These are phyloP conservation scores for Dactylellina leptospora DNA, from an alignment of 2,329 filamentous ascomycete species.

Conservation along the genomic window DNA sequence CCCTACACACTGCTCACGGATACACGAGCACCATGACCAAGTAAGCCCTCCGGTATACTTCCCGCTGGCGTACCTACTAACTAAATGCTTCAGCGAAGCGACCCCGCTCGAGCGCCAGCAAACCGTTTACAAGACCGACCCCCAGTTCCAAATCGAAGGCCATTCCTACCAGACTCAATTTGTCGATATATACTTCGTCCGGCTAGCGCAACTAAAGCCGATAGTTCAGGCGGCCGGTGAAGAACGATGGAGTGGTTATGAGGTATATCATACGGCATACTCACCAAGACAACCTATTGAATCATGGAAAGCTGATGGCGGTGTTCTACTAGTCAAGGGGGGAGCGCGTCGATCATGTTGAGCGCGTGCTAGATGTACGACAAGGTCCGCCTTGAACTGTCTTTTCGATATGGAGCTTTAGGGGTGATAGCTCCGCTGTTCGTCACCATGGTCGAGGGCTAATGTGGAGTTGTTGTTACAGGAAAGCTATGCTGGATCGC, in stretches of 20 bases:
- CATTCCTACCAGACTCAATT: slow-evolving; percentile 92
- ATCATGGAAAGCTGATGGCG: slow-evolving; percentile 4
- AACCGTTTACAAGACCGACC: slow-evolving; percentile 51
- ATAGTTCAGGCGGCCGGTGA: slow-evolving; percentile 77
- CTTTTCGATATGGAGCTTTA: slow-evolving; percentile 1
- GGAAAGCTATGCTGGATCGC: slow-evolving; percentile 86
- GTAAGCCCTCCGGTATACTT: slow-evolving; percentile 6
- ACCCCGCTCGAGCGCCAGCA: slow-evolving; percentile 39
- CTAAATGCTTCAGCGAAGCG: slow-evolving; percentile 25
- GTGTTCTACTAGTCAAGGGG: slow-evolving; percentile 69
- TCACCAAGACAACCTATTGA: no score
- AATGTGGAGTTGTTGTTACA: slow-evolving; percentile 10
- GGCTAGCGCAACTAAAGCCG: slow-evolving; percentile 86
- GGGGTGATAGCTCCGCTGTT: not conserved
- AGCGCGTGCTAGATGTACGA: slow-evolving; percentile 91
- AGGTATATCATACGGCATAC: slow-evolving; percentile 62
- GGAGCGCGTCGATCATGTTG: slow-evolving; percentile 77
- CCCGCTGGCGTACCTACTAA: not conserved
- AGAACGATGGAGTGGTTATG: slow-evolving; percentile 79
- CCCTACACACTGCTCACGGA: not conserved
- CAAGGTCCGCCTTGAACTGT: slow-evolving; percentile 66
- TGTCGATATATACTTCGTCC: slow-evolving; percentile 96
- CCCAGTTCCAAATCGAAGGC: slow-evolving; percentile 60
- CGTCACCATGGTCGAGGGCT: not conserved
- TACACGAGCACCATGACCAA: slow-evolving; percentile 28